Base-by-base conservation (phyloP, 805 yeast genomes). In the Candida maris region DNA sequence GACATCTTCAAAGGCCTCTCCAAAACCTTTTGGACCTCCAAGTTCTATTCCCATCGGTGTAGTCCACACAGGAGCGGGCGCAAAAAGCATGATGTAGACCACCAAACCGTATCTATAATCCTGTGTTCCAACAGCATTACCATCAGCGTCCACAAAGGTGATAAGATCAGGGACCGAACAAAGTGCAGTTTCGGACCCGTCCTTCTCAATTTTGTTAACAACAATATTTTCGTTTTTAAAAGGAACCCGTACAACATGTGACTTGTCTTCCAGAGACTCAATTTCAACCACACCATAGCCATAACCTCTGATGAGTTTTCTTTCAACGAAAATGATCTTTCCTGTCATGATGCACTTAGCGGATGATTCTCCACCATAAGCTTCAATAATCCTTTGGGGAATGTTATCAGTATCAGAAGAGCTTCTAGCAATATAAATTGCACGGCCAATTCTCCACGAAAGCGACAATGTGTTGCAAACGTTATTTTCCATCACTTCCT, bases 391-490 rank as follows among this genome's bases (percentile, higher is more conserved):
- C 16, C 45, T 43, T 5, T 53, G 41, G 3, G 69, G 62, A 4
- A 67, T 39, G 21, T 45, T 42, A 25, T 56, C 61, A 21, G 67
- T 52, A 25, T 62, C 63, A 17, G 57, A 51, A 6, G 51, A 49
- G 30, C 61, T 61, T 34, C 57, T 56, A 2, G 72, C 65, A 17
- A 59, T 45, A 10, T 46, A 42, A 3, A 69, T 66, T 9, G 70
- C 71, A 29, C 65, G 55, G 5, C 74, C 75, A 30, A 70, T 62
- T 49, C 73, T 57, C 75, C 74, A 70, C 3, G 73, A 65, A 19
- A 59, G 45, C 1, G 73, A 68, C 7, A 64, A 32, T 15, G 68
- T 44, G 30, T 48, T 41, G 24, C 41, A 51, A 28, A n/a, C n/a
- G 6, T 47, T 41, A 29, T 25, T 38, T 20, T 37, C 21, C 24